Evolutionary conservation across 352 stramenopile genomes (phyloP), one percentile per base, ranked within the genome.

Genomic region (Globisporangium yorkense): DNA sequence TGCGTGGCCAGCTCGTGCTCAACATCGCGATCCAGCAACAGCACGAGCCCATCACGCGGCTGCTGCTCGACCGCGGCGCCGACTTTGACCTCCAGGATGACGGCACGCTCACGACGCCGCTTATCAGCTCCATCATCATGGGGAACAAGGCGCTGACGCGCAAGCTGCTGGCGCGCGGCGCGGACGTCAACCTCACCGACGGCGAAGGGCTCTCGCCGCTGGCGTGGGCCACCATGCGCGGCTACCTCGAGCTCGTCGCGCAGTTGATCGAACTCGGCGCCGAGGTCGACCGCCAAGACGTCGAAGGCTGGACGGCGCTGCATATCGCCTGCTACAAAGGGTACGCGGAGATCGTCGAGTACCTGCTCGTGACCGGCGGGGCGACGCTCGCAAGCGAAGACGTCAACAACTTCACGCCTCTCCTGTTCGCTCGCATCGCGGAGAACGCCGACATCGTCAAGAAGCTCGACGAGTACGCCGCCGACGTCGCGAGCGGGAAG

Each of bases 11-110:
- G 16, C 63, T 88, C 1, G 62, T 79, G 5, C 63, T 93, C 13
- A 88, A 89, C 24, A 79, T 93, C 35, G 71, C 74, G 51, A 92
- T 93, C 51, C 83, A 91, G 63, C 79, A 89, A 53, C 77, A 90
- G 46, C 69, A 89, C 31, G 79, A 87, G 51, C 77, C 83, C 9
- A 88, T 91, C 60, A 66, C 76, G 55, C 76, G 81, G 4, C 63
- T 93, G 41, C 54, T 93, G 27, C 67, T 93, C 3, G 83, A 90
- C 35, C 80, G 82, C 24, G 77, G 74, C 2, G 83, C 83, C 0
- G 73, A 91, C 40, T 68, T 89, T 31, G 75, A 92, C 56, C 57
- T 74, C 8, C 78, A 88, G 33, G 79, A 93, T 48, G 69, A 87
- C 51, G 51, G 57, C 1, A 82, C 75, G 31, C 61, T 82, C 9